Evolutionary conservation across 495 filamentous ascomycete genomes (phyloP).

Genomic region (Penicillium goetzii): DNA sequence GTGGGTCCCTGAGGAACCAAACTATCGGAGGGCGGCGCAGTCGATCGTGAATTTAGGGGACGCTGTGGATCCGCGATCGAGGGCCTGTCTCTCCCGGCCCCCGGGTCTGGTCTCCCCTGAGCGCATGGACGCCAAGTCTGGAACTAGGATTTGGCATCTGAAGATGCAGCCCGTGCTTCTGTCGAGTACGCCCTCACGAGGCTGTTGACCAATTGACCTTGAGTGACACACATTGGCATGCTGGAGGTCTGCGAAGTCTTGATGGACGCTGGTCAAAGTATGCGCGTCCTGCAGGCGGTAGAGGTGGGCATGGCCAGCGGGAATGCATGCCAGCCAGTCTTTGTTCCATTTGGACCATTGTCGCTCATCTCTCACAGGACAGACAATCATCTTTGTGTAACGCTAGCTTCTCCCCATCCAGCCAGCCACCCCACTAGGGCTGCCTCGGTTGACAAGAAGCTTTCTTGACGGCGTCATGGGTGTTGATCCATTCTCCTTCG

Average conservation of each 20-base stretch:
- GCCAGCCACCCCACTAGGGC: conserved; percentile 10
- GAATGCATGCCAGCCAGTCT: not conserved
- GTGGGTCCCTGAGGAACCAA: conserved; percentile 17
- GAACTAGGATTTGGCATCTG: not conserved
- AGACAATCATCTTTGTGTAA: conserved; percentile 10
- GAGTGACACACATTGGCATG: conserved; percentile 18
- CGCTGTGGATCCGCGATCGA: not conserved
- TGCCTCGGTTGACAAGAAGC: conserved; percentile 11
- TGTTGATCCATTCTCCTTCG: conserved; percentile 1
- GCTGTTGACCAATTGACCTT: not conserved
- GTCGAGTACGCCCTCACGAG: conserved; percentile 6
- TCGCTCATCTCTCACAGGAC: not conserved
- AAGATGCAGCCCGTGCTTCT: not conserved
- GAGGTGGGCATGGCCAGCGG: conserved; percentile 5
- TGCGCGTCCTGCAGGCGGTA: not conserved
- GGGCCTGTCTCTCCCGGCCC: not conserved
- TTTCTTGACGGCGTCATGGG: conserved; percentile 15
- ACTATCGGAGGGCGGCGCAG: conserved; percentile 21
- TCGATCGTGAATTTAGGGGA: conserved; percentile 11
- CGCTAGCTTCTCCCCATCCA: not conserved
- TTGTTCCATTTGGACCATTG: not conserved
- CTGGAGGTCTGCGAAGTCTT: not conserved
- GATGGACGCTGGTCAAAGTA: not conserved
- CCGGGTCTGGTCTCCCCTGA: too few species aligned
- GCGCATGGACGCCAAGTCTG: not conserved